phyloP scores from a whole-genome alignment of 768 basidiomycete genomes.

The Trametopsis cervina region DNA sequence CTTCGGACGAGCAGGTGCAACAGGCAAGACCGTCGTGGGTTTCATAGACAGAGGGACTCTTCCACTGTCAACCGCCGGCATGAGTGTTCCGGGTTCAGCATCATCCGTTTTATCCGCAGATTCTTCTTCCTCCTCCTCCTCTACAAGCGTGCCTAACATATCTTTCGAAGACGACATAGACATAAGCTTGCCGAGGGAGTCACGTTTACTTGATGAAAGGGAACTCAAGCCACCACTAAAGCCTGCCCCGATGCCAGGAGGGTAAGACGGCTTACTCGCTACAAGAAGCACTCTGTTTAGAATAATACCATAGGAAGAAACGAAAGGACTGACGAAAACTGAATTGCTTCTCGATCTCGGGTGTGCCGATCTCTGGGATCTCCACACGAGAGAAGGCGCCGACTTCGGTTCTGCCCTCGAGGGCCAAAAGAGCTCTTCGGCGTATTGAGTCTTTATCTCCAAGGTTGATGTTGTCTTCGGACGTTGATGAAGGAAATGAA shows the following conservation, averaged over 20 bases:
- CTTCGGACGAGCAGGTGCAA: slow-evolving; percentile 43
- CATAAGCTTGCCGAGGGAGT: slow-evolving; percentile 69
- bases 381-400: slow-evolving; percentile 66
- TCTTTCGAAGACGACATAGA: slow-evolving; percentile 63
- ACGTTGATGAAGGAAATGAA: slow-evolving; percentile 50
- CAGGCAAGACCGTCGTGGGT: slow-evolving; percentile 14
- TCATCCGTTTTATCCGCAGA: slow-evolving; percentile 20
- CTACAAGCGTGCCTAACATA: slow-evolving; percentile 69
- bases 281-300: not conserved
- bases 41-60: slow-evolving; percentile 6
- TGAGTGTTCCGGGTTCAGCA: slow-evolving; percentile 3
- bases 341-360: slow-evolving; percentile 47
- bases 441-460: slow-evolving; percentile 76
- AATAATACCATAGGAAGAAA: not conserved
- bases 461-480: slow-evolving; percentile 62
- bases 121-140: slow-evolving; percentile 85
- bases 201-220: slow-evolving; percentile 57
- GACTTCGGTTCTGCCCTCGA: slow-evolving; percentile 77
- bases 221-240: slow-evolving; percentile 34
- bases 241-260: slow-evolving; percentile 38
- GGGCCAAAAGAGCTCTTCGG: slow-evolving; percentile 74
- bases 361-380: slow-evolving; percentile 69
- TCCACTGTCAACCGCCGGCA: slow-evolving; percentile 8
- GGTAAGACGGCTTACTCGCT: slow-evolving; percentile 60
- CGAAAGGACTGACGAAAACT: slow-evolving; percentile 54